Percentiles rank a stretch among this genome's conserved stretches.
phyloP scores from a whole-genome alignment of 108 stramenopile genomes.

The Skeletonema tropicum region DNA sequence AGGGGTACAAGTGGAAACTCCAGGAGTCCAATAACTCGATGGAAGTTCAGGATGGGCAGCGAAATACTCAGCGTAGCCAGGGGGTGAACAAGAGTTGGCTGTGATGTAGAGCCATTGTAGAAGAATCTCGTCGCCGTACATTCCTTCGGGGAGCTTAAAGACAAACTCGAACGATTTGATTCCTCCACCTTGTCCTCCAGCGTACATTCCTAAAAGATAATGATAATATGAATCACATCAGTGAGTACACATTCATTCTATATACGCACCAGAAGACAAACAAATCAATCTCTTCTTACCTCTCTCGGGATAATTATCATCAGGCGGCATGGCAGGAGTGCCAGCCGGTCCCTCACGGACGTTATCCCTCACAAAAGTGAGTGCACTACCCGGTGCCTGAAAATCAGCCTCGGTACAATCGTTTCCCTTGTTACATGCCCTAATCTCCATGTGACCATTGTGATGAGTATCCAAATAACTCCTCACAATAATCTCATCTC shows the following conservation, averaged over 20 bases:
- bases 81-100: constrained; percentile 53
- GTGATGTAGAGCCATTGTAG: constrained; percentile 62
- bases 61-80: constrained; percentile 53
- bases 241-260: neutral
- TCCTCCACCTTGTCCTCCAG: constrained; percentile 44
- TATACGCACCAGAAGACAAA: too few species aligned
- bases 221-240: neutral
- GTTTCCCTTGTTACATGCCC: constrained; percentile 13
- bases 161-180: constrained; percentile 35
- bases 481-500: constrained; percentile 13
- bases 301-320: constrained; percentile 40
- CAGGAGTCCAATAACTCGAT: constrained; percentile 15
- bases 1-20: constrained; percentile 24
- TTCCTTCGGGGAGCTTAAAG: constrained; percentile 43
- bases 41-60: constrained; percentile 25
- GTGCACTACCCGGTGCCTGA: constrained; percentile 18
- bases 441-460: constrained; percentile 44
- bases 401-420: constrained; percentile 33
- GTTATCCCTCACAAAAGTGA: constrained; percentile 44
- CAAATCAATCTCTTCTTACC: neutral
- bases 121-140: constrained; percentile 53
- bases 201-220: constrained; percentile 15
- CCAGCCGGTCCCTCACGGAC: constrained; percentile 10
- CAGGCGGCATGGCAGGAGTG: constrained; percentile 25
- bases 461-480: constrained; percentile 26